Evolutionary conservation across 2,329 filamentous ascomycete genomes (phyloP), one percentile per base, ranked within the genome.

Genomic region (Verticillium nonalfalfae): DNA sequence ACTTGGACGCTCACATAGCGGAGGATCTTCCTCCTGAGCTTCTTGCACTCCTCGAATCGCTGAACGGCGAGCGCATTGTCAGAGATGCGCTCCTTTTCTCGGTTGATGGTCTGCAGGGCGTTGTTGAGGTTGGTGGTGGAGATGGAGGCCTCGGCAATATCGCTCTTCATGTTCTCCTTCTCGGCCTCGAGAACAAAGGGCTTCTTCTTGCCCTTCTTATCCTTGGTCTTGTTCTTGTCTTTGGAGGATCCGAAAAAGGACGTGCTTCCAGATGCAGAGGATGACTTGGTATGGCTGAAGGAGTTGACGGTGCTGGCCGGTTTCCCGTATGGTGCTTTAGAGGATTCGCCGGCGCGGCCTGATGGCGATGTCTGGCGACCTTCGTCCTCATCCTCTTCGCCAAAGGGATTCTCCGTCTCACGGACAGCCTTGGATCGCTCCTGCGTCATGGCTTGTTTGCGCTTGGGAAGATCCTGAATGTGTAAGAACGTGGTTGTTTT

Each of bases 61-160:
- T 87, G 81, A 62, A 91, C 83, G 0, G 92, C 91, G 62, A 86
- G 82, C 7, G 82, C 73, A 66, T 98, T 96, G 40, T 96, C 90
- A 6, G 93, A 97, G 36, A 98, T 93, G 3, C 90, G 89, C 74
- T 96, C 88, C 57, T 80, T 84, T 73, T 98, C 95, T 63, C 95
- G 88, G 72, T 98, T 97, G 76, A 97, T 93, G 60, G 90, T 87
- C 73, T 95, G 93, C 40, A 99, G 80, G 1, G 89, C 86, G 70
- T 99, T 98, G 71, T 89, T 82, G 45, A 99, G 81, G 71, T 96
- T 97, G 0, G 91, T 97, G n/a, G 92, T 89, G 3, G 93, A 91
- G 45, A 98, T 90, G 1, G 91, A 93, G 0, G 93, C 87, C 56
- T 94, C 91, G 3, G 94, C 95, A 65, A 99, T 93, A n/a, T 89